Percentiles rank a stretch among this genome's conserved stretches.
These are phyloP conservation scores for Gardenia jasminoides DNA, from an alignment of 257 asterid species.

Conservation along the genomic window DNA sequence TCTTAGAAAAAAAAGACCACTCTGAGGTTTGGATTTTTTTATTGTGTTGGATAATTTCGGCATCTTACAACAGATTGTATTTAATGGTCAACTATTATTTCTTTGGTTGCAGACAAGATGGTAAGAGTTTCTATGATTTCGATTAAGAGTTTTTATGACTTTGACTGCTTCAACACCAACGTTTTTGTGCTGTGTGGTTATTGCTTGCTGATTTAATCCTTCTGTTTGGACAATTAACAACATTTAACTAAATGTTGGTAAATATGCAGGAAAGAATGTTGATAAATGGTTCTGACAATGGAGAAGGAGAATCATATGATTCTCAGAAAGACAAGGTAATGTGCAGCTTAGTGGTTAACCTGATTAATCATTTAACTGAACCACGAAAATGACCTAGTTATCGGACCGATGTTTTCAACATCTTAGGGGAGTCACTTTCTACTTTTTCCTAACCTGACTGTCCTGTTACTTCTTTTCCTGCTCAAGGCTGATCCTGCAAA, in stretches of 20 bases:
- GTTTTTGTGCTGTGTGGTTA: background rate
- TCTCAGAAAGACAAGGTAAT: conserved; percentile 42
- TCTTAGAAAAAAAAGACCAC: background rate
- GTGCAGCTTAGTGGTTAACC: conserved; percentile 5
- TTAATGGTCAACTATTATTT: background rate
- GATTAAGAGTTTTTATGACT: no score
- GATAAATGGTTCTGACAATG: conserved; percentile 40
- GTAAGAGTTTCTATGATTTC: background rate
- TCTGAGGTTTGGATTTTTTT: background rate
- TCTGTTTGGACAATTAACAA: background rate
- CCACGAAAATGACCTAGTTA: background rate
- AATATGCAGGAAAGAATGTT: conserved; percentile 54
- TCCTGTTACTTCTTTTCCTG: conserved; percentile 36
- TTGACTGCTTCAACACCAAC: background rate
- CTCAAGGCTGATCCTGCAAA: conserved; percentile 54
- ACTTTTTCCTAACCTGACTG: background rate
- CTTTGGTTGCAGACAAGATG: background rate
- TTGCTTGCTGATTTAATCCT: background rate
- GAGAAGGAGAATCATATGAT: conserved; percentile 44
- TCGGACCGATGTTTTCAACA: background rate
- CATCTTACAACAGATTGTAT: background rate
- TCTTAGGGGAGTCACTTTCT: background rate
- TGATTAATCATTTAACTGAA: conserved; percentile 9
- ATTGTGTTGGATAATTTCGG: background rate
- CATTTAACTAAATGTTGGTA: no score